phyloP scores from a whole-genome alignment of 805 yeast species.

The Candida maltosa region DNA sequence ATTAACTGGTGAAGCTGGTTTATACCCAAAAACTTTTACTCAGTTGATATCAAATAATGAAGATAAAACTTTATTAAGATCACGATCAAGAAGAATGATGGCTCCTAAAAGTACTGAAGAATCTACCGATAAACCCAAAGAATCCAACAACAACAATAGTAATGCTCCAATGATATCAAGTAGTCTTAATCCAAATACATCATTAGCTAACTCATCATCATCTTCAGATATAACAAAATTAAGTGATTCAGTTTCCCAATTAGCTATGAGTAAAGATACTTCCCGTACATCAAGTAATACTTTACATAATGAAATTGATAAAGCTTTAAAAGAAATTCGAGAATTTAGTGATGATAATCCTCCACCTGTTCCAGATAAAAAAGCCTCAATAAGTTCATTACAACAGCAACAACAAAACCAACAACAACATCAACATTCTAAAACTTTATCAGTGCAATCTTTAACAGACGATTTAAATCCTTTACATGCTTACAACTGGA shows the following conservation, averaged over 20 bases:
- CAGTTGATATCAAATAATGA: constrained; percentile 35
- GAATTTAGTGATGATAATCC: too few species aligned
- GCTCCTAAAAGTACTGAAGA: constrained; percentile 3
- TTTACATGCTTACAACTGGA: constrained; percentile 60
- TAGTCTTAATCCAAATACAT: constrained; percentile 1
- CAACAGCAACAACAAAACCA: background rate
- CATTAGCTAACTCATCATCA: constrained; percentile 5
- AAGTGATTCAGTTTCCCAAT: constrained; percentile 5
- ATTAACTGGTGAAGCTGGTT: constrained; percentile 70
- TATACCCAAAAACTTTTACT: constrained; percentile 89
- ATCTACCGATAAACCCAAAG: constrained; percentile 1
- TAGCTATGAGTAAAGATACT: background rate
- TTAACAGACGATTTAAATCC: constrained; percentile 41
- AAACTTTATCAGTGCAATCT: constrained; percentile 11
- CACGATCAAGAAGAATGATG: constrained; percentile 51
- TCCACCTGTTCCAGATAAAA: too few species aligned
- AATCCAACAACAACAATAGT: constrained; percentile 3
- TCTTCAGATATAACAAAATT: background rate
- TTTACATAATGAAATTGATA: constrained; percentile 63
- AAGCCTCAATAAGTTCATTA: background rate
- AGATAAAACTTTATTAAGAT: constrained; percentile 22
- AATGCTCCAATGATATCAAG: constrained; percentile 1
- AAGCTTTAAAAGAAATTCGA: constrained; percentile 63
- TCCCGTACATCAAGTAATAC: background rate
- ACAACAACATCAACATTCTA: constrained; percentile 4